Percentiles rank a stretch among this genome's conserved stretches.
Evolutionary conservation across 495 filamentous ascomycete species (phyloP).

Genomic region (Penicillium lividum): DNA sequence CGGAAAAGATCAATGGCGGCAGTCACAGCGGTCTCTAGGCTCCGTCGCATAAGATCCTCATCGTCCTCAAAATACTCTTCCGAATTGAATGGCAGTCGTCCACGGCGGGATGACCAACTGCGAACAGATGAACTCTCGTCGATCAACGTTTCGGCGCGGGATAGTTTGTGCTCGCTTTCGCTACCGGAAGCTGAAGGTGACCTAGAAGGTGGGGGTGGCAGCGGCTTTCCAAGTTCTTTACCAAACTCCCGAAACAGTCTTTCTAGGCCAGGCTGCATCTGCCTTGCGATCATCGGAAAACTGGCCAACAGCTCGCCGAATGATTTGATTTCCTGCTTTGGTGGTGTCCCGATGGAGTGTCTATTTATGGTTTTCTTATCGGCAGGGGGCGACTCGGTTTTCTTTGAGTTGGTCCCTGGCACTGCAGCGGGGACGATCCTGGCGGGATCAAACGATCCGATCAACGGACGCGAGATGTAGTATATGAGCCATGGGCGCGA

Average conservation of each 20-base stretch:
- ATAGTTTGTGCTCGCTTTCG: slow-evolving; percentile 27
- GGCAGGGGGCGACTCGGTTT: slow-evolving; percentile 19
- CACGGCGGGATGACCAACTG: slow-evolving; percentile 39
- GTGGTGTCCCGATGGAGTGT: slow-evolving; percentile 42
- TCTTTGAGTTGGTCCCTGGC: slow-evolving; percentile 39
- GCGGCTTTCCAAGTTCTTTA: slow-evolving; percentile 77
- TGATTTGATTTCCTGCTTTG: slow-evolving; percentile 85
- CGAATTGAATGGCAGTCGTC: slow-evolving; percentile 48
- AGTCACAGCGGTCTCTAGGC: slow-evolving; percentile 87
- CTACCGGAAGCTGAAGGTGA: slow-evolving; percentile 40
- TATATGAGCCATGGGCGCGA: slow-evolving; percentile 93
- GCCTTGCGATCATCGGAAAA: slow-evolving; percentile 94
- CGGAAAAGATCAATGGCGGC: slow-evolving; percentile 95
- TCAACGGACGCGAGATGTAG: slow-evolving; percentile 89
- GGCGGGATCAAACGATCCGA: slow-evolving; percentile 78
- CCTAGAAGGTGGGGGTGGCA: slow-evolving; percentile 74
- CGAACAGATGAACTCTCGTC: slow-evolving; percentile 40
- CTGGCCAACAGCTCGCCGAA: slow-evolving; percentile 90
- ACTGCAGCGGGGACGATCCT: slow-evolving; percentile 64
- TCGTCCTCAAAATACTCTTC: slow-evolving; percentile 72
- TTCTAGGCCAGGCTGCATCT: slow-evolving; percentile 93
- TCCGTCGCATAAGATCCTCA: slow-evolving; percentile 80
- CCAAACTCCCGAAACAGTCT: slow-evolving; percentile 88
- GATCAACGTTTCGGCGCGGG: slow-evolving; percentile 25
- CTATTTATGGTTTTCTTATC: slow-evolving; percentile 38